These are phyloP conservation scores for Gynandropsis gynandra DNA, from an alignment of 345 rosid genomes.

Conservation along the genomic window DNA sequence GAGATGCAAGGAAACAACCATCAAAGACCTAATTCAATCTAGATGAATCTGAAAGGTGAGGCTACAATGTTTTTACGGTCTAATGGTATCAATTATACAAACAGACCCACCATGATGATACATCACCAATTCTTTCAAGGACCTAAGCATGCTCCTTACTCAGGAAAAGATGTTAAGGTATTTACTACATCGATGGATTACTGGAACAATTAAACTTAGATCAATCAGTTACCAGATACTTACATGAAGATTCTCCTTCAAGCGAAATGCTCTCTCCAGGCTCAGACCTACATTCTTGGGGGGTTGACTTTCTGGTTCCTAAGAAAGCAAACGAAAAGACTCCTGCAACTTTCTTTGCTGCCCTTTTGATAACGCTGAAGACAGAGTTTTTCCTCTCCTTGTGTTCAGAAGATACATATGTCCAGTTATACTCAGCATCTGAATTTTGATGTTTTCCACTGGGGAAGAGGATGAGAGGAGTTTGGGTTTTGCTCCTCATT, in stretches of 20 bases:
- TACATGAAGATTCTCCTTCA: constrained; percentile 43
- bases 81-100: neutral
- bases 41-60: neutral
- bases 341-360: constrained; percentile 42
- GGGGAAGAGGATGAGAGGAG: constrained; percentile 18
- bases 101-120: neutral
- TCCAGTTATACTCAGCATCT: constrained; percentile 21
- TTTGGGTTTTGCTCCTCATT: constrained; percentile 40
- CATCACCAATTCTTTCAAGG: constrained; percentile 6
- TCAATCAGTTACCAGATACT: constrained; percentile 25
- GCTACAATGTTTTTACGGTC: neutral
- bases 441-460: constrained; percentile 14
- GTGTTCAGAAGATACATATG: constrained; percentile 6
- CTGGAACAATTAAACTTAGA: neutral
- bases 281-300: constrained; percentile 29
- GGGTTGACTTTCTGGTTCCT: constrained; percentile 22
- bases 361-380: constrained; percentile 28
- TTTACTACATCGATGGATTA: neutral
- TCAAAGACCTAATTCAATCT: neutral
- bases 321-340: constrained; percentile 30
- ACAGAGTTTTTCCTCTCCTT: constrained; percentile 14
- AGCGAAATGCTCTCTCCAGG: constrained; percentile 21
- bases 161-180: constrained; percentile 5
- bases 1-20: neutral
- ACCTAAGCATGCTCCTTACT: constrained; percentile 14